Conservation (phyloP, 768 basidiomycete species). For the Arthromyces matolae region DNA sequence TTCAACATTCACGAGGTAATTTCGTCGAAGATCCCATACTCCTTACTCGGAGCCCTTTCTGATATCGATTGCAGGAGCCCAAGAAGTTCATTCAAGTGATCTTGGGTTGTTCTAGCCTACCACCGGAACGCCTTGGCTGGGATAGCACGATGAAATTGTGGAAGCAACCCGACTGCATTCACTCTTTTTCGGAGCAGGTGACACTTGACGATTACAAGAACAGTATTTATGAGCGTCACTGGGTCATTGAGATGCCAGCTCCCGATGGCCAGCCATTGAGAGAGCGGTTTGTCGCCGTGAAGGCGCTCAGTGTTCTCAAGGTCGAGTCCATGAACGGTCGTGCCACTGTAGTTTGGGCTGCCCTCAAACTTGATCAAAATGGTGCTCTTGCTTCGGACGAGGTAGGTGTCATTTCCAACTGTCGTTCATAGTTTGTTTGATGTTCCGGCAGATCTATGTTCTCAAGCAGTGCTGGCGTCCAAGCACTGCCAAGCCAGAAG, state of each 20-base stretch:
- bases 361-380: neutral
- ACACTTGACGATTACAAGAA: neutral
- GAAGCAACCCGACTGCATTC: neutral
- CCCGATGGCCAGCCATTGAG: no score
- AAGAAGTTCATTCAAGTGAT: neutral
- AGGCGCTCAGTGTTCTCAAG: neutral
- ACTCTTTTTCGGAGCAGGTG: neutral
- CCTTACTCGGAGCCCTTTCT: neutral
- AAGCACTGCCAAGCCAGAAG: neutral
- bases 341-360: constrained; percentile 1
- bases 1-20: constrained; percentile 9
- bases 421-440: no score
- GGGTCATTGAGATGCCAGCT: constrained; percentile 3
- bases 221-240: neutral
- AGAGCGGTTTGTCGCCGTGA: neutral
- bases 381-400: neutral
- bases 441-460: neutral
- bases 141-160: neutral
- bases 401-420: neutral
- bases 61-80: neutral
- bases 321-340: neutral
- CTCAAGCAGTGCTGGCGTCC: neutral
- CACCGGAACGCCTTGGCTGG: neutral
- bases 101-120: neutral
- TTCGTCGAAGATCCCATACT: neutral